Percentiles rank a stretch among this genome's conserved stretches.
Evolutionary conservation across 1,284 basidiomycete species (phyloP).

Genomic region (Trichosporon faecale): DNA sequence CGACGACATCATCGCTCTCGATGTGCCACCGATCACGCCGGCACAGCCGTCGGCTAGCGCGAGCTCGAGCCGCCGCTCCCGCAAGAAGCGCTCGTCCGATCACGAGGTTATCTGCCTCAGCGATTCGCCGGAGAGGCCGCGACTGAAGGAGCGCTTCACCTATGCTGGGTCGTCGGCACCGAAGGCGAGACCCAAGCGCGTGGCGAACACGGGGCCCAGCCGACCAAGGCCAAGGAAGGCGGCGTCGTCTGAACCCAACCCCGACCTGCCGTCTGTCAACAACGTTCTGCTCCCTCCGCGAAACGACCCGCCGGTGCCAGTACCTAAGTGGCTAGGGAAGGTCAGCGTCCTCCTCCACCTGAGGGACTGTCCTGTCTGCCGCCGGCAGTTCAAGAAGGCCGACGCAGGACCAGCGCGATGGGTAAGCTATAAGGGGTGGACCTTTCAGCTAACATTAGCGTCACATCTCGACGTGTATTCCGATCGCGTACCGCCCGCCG

Average conservation of each 20-base stretch:
- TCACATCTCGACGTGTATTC: constrained; percentile 43
- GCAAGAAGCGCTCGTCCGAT: constrained; percentile 7
- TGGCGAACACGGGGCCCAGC: background rate
- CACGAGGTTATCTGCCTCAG: constrained; percentile 25
- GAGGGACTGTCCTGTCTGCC: constrained; percentile 36
- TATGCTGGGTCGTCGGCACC: constrained; percentile 15
- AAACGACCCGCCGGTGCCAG: constrained; percentile 16
- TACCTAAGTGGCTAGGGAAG: constrained; percentile 41
- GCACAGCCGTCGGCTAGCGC: background rate
- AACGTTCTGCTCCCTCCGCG: background rate
- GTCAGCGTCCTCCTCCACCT: constrained; percentile 30
- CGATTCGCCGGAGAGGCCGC: background rate
- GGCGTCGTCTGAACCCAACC: background rate
- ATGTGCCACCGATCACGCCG: background rate
- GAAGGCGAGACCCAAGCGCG: constrained; percentile 35
- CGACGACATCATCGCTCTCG: background rate
- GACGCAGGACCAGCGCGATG: constrained; percentile 42
- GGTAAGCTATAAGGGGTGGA: constrained; percentile 30
- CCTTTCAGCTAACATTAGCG: constrained; percentile 26
- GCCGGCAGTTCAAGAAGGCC: constrained; percentile 31
- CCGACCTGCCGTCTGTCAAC: background rate
- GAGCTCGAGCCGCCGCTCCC: background rate
- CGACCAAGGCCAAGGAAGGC: background rate
- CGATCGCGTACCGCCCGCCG: constrained; percentile 41
- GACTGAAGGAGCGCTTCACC: constrained; percentile 14